Evolutionary conservation across 192 early-diverging fungal genomes (phyloP), one percentile per base, ranked within the genome.

Genomic region (Phycomyces nitens): DNA sequence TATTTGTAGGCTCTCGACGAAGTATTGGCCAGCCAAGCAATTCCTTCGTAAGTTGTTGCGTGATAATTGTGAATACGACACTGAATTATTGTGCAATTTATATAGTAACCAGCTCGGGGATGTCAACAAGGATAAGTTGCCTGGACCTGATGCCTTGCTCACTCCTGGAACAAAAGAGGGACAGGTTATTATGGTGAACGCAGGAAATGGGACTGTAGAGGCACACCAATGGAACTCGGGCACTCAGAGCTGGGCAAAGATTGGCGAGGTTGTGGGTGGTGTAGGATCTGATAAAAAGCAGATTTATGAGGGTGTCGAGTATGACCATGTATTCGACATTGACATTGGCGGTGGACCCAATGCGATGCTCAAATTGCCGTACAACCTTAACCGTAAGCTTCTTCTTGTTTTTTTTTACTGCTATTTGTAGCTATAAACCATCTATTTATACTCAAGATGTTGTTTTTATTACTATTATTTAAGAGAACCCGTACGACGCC

Each of bases 271-370:
- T 0, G 94, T 97, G 0, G 95, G 98, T 75, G 88, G 92, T 3
- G 86, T 88, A 40, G 92, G 89, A 3, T 77, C 78, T 9, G 68
- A 80, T 8, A 72, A 86, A 22, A 98, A 95, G 70, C 88, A 93
- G 66, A 64, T 89, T 24, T 92, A 87, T 69, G 79, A 86, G 5
- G 95, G 96, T 27, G 79, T 82, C 47, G 95, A 98, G 64, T 99
- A 99, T 71, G 97, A 99, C 76, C 95, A 92, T 72, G 91, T 99
- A 27, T 99, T 99, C 80, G 94, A 96, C 68, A 91, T 99, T 21
- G 96, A 98, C 65, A 85, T 98, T 38, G 92, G 89, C 27, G 92
- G 89, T 9, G 76, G 70, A 1, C 89, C 89, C 24, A 51, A 52
- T 42, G 56, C 58, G 41, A 83, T 88, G 15, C 74, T 98, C 7